Percentiles rank a stretch among this genome's conserved stretches.
These are phyloP conservation scores for Bretschneidera sinensis DNA, from an alignment of 345 rosid genomes.

Conservation along the genomic window DNA sequence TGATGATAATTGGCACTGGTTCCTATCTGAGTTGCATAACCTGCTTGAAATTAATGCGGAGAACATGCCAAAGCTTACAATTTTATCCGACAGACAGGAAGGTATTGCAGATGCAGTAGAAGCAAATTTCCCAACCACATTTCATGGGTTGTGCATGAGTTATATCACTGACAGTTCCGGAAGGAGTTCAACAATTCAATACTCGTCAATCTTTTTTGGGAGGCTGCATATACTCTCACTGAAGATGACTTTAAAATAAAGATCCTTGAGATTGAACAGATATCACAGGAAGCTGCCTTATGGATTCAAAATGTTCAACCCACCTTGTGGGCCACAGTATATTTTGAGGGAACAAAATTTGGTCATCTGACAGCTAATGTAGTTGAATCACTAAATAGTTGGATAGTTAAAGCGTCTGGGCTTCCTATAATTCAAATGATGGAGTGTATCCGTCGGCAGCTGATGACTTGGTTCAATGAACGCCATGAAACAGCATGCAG, in stretches of 20 bases:
- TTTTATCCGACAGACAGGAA: constrained; percentile 71
- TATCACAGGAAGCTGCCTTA: constrained; percentile 68
- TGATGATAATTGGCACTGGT: constrained; percentile 76
- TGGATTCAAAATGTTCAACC: constrained; percentile 79
- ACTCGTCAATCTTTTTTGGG: constrained; percentile 77
- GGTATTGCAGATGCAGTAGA: constrained; percentile 69
- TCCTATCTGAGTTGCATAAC: constrained; percentile 74
- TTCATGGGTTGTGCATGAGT: constrained; percentile 78
- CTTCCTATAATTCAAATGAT: constrained; percentile 92
- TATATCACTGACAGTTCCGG: constrained; percentile 55
- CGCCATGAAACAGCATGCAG: constrained; percentile 67
- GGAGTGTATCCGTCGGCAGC: constrained; percentile 74
- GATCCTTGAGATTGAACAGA: constrained; percentile 61
- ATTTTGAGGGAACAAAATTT: constrained; percentile 76
- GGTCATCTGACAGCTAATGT: constrained; percentile 73
- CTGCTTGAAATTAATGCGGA: constrained; percentile 70
- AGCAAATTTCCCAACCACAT: constrained; percentile 78
- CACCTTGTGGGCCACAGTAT: constrained; percentile 76
- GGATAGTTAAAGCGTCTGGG: constrained; percentile 67
- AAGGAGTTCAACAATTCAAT: constrained; percentile 65
- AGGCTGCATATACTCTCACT: constrained; percentile 73
- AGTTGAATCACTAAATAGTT: constrained; percentile 53
- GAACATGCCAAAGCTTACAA: constrained; percentile 79
- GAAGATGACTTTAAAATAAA: constrained; percentile 61
- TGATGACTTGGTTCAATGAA: constrained; percentile 74